Evolutionary conservation across 139 green algal genomes (phyloP), one percentile per base, ranked within the genome.

Genomic region (Ettlia oleoabundans): DNA sequence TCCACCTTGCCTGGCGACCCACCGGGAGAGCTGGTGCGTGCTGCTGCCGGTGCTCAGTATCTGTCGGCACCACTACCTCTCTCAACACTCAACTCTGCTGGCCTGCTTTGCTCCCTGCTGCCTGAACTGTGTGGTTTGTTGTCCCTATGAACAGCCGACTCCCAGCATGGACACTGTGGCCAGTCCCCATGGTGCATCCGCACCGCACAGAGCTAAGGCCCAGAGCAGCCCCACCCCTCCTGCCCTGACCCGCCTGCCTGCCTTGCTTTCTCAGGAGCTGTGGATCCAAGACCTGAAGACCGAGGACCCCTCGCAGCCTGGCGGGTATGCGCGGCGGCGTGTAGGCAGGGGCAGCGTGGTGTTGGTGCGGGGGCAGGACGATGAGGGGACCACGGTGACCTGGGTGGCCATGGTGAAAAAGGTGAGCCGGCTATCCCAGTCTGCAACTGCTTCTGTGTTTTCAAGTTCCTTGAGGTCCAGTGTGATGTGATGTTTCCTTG

Each of bases 231-330:
- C 10, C 47, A 58, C 47, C 47, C 47, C 47, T 58, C 13, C n/a
- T n/a, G n/a, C n/a, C n/a, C n/a, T n/a, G 32, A 30, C 4, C 30
- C 26, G 64, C 64, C 64, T 43, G 30, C 64, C 32, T 42, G 64
- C 64, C 64, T 42, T 30, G 13, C 32, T 15, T 58, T 10, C 47
- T 24, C 73, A 80, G 73, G 73, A 51, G 1, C 28, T 80, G 37
- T 21, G 67, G 10, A 37, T 80, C 26, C 53, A 80, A 67, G 73
- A 80, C 53, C 37, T 80, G 53, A 80, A 80, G 53, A 80, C 73
- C 28, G 53, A 69, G 19, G 73, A 80, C 51, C 6, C 21, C 1
- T n/a, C 3, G 1, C 35, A 41, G 52, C 35, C 52, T 8, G 53
- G 35, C 0, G 72, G 72, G 33, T 80, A 58, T 10, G 73, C 73